phyloP scores from a whole-genome alignment of 2,329 filamentous ascomycete genomes.

The Onygenales sp. region DNA sequence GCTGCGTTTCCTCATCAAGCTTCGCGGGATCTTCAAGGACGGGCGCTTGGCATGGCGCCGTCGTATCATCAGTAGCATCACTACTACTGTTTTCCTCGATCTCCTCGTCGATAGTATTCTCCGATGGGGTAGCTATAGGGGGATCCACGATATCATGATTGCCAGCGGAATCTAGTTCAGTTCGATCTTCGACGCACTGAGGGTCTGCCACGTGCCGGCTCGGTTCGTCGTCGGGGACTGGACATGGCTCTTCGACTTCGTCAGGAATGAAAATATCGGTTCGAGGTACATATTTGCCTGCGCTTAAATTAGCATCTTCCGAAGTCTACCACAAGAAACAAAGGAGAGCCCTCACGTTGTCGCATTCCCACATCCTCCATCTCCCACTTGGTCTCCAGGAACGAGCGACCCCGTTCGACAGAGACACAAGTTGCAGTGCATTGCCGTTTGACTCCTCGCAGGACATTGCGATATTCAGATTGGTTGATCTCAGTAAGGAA shows the following conservation, averaged over 20 bases:
- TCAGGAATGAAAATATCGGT: background rate
- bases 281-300: background rate
- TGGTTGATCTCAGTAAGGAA: conserved; percentile 25
- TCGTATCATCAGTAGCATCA: background rate
- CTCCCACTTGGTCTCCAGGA: conserved; percentile 35
- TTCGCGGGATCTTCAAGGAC: background rate
- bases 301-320: background rate
- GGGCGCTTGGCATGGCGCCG: background rate
- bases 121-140: background rate
- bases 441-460: conserved; percentile 28
- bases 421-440: conserved; percentile 17
- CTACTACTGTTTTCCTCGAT: background rate
- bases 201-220: background rate
- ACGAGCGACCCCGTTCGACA: conserved; percentile 21
- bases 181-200: background rate
- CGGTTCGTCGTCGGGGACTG: background rate
- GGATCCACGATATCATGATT: background rate
- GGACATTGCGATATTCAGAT: conserved; percentile 17
- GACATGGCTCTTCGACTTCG: background rate
- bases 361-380: conserved; percentile 19
- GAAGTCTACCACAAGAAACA: background rate
- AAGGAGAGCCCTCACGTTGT: conserved; percentile 19
- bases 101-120: background rate
- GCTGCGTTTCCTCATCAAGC: background rate
- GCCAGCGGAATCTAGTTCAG: background rate